A percentile compares a stretch with the other conserved stretches of the same genome.
Conservation (phyloP, 1,139 yeast genomes). For the Suhomyces atakaporum region DNA sequence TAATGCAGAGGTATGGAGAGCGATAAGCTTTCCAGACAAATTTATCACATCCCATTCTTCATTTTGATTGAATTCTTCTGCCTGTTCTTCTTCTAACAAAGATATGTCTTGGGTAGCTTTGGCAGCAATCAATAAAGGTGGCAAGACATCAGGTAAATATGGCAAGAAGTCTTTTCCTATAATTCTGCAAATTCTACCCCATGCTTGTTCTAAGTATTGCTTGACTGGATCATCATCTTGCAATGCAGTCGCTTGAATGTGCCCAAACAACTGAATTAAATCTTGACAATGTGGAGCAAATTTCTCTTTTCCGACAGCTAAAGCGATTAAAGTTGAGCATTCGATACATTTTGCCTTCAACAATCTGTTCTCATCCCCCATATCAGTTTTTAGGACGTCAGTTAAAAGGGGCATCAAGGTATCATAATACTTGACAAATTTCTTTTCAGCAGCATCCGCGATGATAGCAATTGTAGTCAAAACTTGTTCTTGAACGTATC, state of each 20-base stretch:
- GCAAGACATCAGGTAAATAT: conserved; percentile 84
- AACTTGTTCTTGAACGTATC: conserved; percentile 96
- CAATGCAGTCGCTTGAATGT: conserved; percentile 62
- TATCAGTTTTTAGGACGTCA: conserved; percentile 75
- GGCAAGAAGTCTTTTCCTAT: conserved; percentile 86
- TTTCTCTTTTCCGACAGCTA: conserved; percentile 95
- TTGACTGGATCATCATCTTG: conserved; percentile 83
- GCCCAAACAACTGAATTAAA: conserved; percentile 70
- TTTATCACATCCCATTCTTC: conserved; percentile 97
- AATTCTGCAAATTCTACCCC: conserved; percentile 91
- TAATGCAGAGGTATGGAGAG: conserved; percentile 86
- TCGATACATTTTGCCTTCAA: conserved; percentile 93
- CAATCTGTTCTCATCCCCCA: conserved; percentile 76
- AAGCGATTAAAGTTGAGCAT: conserved; percentile 90
- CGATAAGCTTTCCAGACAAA: conserved; percentile 88
- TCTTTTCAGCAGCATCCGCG: conserved; percentile 95
- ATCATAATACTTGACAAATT: conserved; percentile 88
- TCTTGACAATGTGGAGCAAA: conserved; percentile 77
- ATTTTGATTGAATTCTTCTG: conserved; percentile 76
- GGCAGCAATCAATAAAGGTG: conserved; percentile 82
- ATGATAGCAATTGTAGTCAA: conserved; percentile 94
- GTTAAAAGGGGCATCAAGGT: conserved; percentile 90
- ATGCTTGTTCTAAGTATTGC: conserved; percentile 87
- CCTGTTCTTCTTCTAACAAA: conserved; percentile 83
- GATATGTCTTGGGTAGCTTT: conserved; percentile 89